Conservation (phyloP, 2,329 filamentous ascomycete species). For the Knoxdaviesia capensis region DNA sequence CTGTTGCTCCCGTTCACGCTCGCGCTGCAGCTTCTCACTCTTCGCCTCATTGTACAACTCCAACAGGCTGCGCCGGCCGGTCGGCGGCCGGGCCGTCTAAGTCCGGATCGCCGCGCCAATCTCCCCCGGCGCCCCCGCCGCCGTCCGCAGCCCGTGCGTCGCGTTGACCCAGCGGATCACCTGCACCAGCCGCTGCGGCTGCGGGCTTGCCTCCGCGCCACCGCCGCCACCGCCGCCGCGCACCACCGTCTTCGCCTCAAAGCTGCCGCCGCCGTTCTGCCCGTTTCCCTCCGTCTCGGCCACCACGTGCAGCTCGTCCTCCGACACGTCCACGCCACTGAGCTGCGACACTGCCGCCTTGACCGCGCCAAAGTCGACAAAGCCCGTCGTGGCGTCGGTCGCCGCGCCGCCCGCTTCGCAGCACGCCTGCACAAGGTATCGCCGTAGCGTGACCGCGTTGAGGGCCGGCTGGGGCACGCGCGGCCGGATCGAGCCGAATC, state of each 20-base stretch:
- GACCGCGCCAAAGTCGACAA: conserved; percentile 46
- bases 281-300: conserved; percentile 79
- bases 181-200: conserved; percentile 15
- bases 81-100: background rate
- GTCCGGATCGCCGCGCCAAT: too few relatives aligned
- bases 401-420: conserved; percentile 17
- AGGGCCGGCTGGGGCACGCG: conserved; percentile 1
- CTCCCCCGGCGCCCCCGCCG: conserved; percentile 40
- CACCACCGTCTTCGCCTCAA: conserved; percentile 40
- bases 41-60: too few relatives aligned
- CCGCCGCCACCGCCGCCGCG: too few relatives aligned
- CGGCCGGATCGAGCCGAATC: background rate
- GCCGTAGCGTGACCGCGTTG: conserved; percentile 36
- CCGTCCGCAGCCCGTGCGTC: conserved; percentile 19
- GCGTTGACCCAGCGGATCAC: conserved; percentile 33
- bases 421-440: conserved; percentile 62
- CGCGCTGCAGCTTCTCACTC: too few relatives aligned
- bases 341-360: conserved; percentile 46
- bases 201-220: too few relatives aligned
- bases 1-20: too few relatives aligned
- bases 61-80: background rate
- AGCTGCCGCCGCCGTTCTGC: conserved; percentile 78
- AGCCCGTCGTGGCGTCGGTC: conserved; percentile 29
- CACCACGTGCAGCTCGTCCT: conserved; percentile 58
- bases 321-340: conserved; percentile 12